Percentiles rank a stretch among this genome's conserved stretches.
Evolutionary conservation across 2,329 filamentous ascomycete species (phyloP).

Genomic region (Alternaria gaisen): DNA sequence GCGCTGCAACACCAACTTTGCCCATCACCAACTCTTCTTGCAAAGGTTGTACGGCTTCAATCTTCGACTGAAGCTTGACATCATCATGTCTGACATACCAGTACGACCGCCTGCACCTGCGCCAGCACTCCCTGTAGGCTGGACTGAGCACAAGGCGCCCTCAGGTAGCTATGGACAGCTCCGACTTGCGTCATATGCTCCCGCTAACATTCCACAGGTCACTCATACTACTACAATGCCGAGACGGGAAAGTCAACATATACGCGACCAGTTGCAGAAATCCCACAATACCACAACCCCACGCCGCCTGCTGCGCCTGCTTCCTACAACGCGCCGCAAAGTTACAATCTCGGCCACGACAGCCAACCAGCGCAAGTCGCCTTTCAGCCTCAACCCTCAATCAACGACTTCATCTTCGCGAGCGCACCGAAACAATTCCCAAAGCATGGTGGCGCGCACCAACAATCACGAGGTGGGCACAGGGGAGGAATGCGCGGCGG

Average conservation of each 20-base stretch:
- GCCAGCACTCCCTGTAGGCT: slow-evolving; percentile 76
- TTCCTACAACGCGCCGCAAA: slow-evolving; percentile 15
- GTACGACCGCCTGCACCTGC: slow-evolving; percentile 42
- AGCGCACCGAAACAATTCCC: slow-evolving; percentile 33
- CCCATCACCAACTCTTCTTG: neutral
- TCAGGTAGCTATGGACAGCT: slow-evolving; percentile 60
- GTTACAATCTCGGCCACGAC: slow-evolving; percentile 20
- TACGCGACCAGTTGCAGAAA: slow-evolving; percentile 66
- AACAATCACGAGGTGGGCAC: slow-evolving; percentile 48
- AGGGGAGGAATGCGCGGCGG: slow-evolving; percentile 53
- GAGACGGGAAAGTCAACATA: slow-evolving; percentile 88
- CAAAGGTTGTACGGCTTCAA: neutral
- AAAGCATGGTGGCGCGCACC: slow-evolving; percentile 23
- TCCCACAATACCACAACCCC: slow-evolving; percentile 10
- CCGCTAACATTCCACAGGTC: slow-evolving; percentile 61
- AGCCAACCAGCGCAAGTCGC: slow-evolving; percentile 58
- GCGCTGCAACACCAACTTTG: slow-evolving; percentile 26
- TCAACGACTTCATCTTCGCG: slow-evolving; percentile 59
- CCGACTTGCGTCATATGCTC: slow-evolving; percentile 25
- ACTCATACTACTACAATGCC: slow-evolving; percentile 87
- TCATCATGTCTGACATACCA: slow-evolving; percentile 42
- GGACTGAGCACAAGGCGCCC: slow-evolving; percentile 93
- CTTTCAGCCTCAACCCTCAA: slow-evolving; percentile 51
- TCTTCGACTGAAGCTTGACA: neutral
- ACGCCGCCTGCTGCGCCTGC: slow-evolving; percentile 11